Conservation (phyloP, 352 stramenopile species). For the Pythium periplocum region DNA sequence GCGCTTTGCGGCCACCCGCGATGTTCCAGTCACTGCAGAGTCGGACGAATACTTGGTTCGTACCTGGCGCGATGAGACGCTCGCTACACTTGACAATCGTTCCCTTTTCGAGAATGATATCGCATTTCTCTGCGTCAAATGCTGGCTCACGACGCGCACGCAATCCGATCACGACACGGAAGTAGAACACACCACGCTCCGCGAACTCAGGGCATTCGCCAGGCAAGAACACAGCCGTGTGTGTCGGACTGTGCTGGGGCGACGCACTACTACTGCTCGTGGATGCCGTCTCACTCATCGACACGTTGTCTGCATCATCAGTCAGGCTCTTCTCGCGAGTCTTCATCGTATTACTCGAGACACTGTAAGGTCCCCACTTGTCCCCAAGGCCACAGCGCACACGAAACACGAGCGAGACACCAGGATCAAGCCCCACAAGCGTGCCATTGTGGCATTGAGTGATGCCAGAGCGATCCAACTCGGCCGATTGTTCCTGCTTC, state of each 20-base stretch:
- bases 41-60: constrained; percentile 36
- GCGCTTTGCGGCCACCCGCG: constrained; percentile 4
- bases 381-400: constrained; percentile 29
- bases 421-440: constrained; percentile 29
- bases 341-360: constrained; percentile 26
- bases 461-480: constrained; percentile 15
- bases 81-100: constrained; percentile 34
- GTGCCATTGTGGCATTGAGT: constrained; percentile 26
- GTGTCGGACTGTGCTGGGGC: neutral
- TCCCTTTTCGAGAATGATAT: constrained; percentile 30
- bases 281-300: no score
- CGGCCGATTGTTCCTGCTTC: constrained; percentile 22
- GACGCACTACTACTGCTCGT: no score
- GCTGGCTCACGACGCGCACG: constrained; percentile 22
- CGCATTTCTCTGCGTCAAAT: constrained; percentile 25
- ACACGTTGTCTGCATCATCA: neutral
- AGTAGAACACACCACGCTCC: constrained; percentile 33
- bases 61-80: constrained; percentile 24
- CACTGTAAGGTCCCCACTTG: constrained; percentile 35
- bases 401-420: constrained; percentile 27
- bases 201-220: constrained; percentile 37
- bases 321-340: constrained; percentile 20
- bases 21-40: constrained; percentile 21
- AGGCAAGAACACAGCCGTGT: constrained; percentile 23
- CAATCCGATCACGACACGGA: constrained; percentile 24